These are phyloP conservation scores for Boletus pseudopeckii DNA, from an alignment of 768 basidiomycete species.

Conservation along the genomic window DNA sequence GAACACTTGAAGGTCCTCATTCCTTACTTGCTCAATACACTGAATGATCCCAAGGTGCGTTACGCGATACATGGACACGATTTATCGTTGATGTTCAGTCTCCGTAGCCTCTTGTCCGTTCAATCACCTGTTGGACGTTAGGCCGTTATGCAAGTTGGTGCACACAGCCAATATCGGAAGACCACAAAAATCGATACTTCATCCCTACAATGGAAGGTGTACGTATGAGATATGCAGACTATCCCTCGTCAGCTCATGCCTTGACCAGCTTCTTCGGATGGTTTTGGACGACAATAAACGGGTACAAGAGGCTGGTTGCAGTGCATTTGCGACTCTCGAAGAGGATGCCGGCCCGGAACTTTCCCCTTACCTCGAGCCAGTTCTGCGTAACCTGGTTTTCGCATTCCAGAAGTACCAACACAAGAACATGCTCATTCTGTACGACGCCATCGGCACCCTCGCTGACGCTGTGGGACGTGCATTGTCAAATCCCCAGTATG, in stretches of 20 bases:
- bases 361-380: slow-evolving; percentile 91
- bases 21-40: slow-evolving; percentile 86
- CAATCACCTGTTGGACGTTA: slow-evolving; percentile 99
- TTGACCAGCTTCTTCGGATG: slow-evolving; percentile 86
- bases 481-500: slow-evolving; percentile 78
- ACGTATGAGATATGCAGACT: slow-evolving; percentile 32
- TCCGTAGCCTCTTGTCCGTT: slow-evolving; percentile 86
- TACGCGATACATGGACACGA: not conserved
- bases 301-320: slow-evolving; percentile 98
- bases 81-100: slow-evolving; percentile 1
- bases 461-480: slow-evolving; percentile 94
- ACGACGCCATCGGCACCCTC: slow-evolving; percentile 97
- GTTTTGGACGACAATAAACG: slow-evolving; percentile 98
- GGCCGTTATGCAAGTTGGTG: slow-evolving; percentile 98
- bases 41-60: slow-evolving; percentile 87
- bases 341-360: slow-evolving; percentile 93
- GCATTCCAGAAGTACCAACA: slow-evolving; percentile 99
- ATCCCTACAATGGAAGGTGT: slow-evolving; percentile 99
- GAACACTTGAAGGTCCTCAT: slow-evolving; percentile 92
- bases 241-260: not conserved
- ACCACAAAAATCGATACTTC: slow-evolving; percentile 88
- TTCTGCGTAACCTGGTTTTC: slow-evolving; percentile 89
- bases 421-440: slow-evolving; percentile 97
- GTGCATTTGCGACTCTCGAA: slow-evolving; percentile 96
- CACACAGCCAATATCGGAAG: slow-evolving; percentile 77